Base-by-base conservation (phyloP, 1,139 yeast species). In the Hansenula sp. region DNA sequence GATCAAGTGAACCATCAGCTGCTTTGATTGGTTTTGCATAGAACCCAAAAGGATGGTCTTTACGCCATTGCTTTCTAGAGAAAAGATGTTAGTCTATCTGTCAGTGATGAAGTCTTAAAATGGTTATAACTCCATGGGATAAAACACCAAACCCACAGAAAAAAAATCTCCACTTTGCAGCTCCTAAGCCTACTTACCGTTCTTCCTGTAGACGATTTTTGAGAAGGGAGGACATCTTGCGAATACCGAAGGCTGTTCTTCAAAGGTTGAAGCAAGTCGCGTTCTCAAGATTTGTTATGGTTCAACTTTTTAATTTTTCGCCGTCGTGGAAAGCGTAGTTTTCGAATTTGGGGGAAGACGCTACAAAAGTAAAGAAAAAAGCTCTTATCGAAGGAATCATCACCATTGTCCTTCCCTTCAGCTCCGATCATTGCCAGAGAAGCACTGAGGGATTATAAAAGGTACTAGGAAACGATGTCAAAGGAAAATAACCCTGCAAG, bases 21-120 rank as follows among this genome's bases (percentile, higher is more conserved):
- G 74, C 71, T 62, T 87, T 91, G 36, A 71, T 64, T 6, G 99
- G 99, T 60, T 87, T 89, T 33, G 99, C 99, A 56, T 70, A 90
- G 66, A 93, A 93, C 4, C 99, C 99, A 66, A 90, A 93, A 0
- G 99, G 99, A 63, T 94, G 99, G 62, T 91, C 97, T 65, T 90
- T 93, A 56, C 99, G 81, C 99, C 99, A 93, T 63, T 86, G 91
- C 67, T 91, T 93, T 63, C 98, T 71, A 33, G 21, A 18, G 6
- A 10, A 21, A 15, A 11, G 7, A 7, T 6, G 46, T 41, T 38
- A 31, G 36, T 18, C 17, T 8, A 25, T 9, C n/a, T 7, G 12
- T 13, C 15, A 30, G 5, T 21, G 9, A 21, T 21, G 25, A n/a
- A n/a, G n/a, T n/a, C 9, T 21, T 6, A 21, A 21, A 9, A 21